phyloP scores from a whole-genome alignment of 495 filamentous ascomycete genomes.

The Talaromyces ruber region DNA sequence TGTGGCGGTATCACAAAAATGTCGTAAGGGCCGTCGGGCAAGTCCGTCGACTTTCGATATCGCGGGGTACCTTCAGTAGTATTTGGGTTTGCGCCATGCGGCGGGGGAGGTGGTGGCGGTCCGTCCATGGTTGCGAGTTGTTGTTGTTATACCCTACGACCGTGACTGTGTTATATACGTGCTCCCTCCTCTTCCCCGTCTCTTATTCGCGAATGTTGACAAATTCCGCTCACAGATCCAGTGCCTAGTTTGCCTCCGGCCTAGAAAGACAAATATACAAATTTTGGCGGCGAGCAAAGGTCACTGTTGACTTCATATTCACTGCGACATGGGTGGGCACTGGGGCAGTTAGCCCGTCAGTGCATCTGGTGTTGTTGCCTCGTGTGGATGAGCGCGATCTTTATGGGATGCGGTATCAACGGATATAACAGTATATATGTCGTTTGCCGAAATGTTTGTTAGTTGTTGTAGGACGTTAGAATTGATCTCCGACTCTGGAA shows the following conservation, averaged over 20 bases:
- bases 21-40: slow-evolving; percentile 83
- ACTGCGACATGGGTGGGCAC: slow-evolving; percentile 24
- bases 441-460: not conserved
- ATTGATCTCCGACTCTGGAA: not conserved
- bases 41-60: slow-evolving; percentile 45
- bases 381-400: not conserved
- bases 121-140: slow-evolving; percentile 22
- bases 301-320: slow-evolving; percentile 29
- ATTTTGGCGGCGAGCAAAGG: slow-evolving; percentile 3
- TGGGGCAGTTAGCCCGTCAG: slow-evolving; percentile 30
- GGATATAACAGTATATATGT: not conserved
- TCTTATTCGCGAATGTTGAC: slow-evolving; percentile 1
- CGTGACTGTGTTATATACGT: not conserved
- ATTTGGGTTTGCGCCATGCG: slow-evolving; percentile 60
- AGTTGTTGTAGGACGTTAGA: not conserved
- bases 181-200: not conserved
- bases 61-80: slow-evolving; percentile 34
- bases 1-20: slow-evolving; percentile 97
- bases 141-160: not conserved
- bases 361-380: slow-evolving; percentile 12
- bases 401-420: not conserved
- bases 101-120: slow-evolving; percentile 56
- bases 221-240: not conserved
- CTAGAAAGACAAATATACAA: slow-evolving; percentile 11
- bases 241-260: slow-evolving; percentile 1